Evolutionary conservation across 2,329 filamentous ascomycete species (phyloP).

Genomic region (Pseudocercospora pini-densiflorae): DNA sequence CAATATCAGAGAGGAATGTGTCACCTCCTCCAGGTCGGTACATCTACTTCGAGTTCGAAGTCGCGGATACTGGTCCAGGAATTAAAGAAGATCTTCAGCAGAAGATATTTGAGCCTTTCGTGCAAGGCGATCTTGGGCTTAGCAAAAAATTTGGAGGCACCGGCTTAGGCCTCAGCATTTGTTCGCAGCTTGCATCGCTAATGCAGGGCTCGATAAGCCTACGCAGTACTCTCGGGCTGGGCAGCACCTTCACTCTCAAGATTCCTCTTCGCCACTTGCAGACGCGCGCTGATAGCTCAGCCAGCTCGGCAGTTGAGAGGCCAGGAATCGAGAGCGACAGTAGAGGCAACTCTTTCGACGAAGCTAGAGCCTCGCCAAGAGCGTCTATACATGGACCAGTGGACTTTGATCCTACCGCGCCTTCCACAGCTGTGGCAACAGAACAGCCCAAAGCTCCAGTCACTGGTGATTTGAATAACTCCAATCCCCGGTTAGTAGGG

Average conservation of each 20-base stretch:
- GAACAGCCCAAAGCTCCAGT: conserved; percentile 30
- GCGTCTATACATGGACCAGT: conserved; percentile 23
- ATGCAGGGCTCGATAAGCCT: conserved; percentile 81
- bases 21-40: conserved; percentile 64
- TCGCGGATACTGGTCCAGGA: conserved; percentile 85
- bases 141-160: conserved; percentile 92
- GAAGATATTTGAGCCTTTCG: conserved; percentile 90
- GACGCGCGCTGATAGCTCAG: conserved; percentile 63
- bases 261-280: conserved; percentile 80
- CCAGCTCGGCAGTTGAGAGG: conserved; percentile 41
- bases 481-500: conserved; percentile 79
- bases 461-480: conserved; percentile 53
- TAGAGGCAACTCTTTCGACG: conserved; percentile 25
- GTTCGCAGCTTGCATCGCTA: conserved; percentile 78
- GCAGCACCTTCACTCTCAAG: conserved; percentile 80
- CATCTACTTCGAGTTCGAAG: conserved; percentile 84
- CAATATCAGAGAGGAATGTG: conserved; percentile 31
- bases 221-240: conserved; percentile 71
- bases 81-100: conserved; percentile 78
- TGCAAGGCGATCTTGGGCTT: conserved; percentile 86
- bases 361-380: conserved; percentile 10
- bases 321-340: conserved; percentile 16
- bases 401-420: conserved; percentile 22
- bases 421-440: conserved; percentile 26
- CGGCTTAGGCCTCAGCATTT: conserved; percentile 85